Base-by-base conservation (phyloP, 257 asterid species). In the Solanum appendiculatum region DNA sequence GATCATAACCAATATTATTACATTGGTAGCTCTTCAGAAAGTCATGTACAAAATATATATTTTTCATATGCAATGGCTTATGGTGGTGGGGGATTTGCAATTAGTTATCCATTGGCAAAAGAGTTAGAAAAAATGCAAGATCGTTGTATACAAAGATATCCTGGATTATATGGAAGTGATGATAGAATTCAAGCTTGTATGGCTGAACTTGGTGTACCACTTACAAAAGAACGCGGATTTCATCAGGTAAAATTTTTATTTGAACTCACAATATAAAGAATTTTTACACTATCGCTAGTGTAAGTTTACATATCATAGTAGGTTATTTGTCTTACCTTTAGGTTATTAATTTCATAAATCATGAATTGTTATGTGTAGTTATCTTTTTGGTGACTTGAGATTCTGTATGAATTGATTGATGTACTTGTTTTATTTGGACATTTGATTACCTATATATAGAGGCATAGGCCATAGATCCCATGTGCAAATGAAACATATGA, bases 151-250 rank as follows among this genome's bases (percentile, higher is more conserved):
- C 93, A 93, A 85, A 89, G 95, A 66, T 94, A 94, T 68, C 95
- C 95, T 10, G 94, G 97, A 23, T 86, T 94, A 90, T 94, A 94
- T 86, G 97, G 95, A 64, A 92, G 95, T 27, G 97, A 94, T 89
- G 97, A 93, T 69, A 77, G 97, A 83, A 92, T 94, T 91, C 96
- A 93, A 91, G 95, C 97, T 27, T 94, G 97, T 91, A 94, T 94
- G 97, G 94, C 97, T 63, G 97, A 94, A 87, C 95, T 94, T 84
- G 97, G 97, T 0, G 97, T 94, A 7, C 97, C 97, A 37, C 94
- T 94, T 86, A 94, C 97, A 44, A 92, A 92, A 86, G 95, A 94
- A 92, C 92, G 91, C 87, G 97, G 97, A 27, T 94, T 94, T 89
- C 97, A 94, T 89, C 97, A 94, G 97, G 97, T 94, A 85, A 68